Base-by-base conservation (phyloP, 306 rosid genomes). In the Trichosanthes cucumerina region DNA sequence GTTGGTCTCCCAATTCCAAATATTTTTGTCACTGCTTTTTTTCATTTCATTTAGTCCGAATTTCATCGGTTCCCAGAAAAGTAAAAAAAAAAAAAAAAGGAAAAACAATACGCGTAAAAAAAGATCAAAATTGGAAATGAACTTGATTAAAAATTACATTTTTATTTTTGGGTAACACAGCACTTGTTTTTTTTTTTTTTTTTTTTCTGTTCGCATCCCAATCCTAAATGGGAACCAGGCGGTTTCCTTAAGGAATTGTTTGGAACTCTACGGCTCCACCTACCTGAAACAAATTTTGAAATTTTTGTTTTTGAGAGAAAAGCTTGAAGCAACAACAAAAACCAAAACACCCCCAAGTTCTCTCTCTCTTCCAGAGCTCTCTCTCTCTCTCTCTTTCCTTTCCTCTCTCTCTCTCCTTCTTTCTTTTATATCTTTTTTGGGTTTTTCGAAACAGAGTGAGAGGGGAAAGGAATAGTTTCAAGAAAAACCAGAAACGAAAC, bases 231-330 rank as follows among this genome's bases (percentile, higher is more conserved):
- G 50, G 88, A 84, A 83, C 85, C 81, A 83, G 83, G 83, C 96
- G 90, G 93, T 66, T 86, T 68, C 77, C 57, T 49, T 43, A 83
- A 87, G 87, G 24, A 87, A 87, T 81, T 80, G 84, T 56, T 23
- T 44, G 59, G 57, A 77, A 57, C 14, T 59, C 65, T 36, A 83
- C 78, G 63, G 78, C 78, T 74, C 88, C 91, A 78, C 85, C 88
- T 84, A 82, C 83, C 86, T 58, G 78, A 52, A 74, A 52, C 78
- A 52, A 74, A 74, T 74, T 74, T 74, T 74, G 63, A 74, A 74
- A 28, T 1, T 82, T 88, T 81, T 80, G n/a, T 84, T 74, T 80
- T 76, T 76, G 50, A 28, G 34, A 72, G 54, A 78, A 13, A 84
- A 64, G 60, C 84, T 78, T 80, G 4, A 62, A 79, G 76, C 81